Percentiles rank a stretch among this genome's conserved stretches.
Conservation (phyloP, 2,329 filamentous ascomycete species). For the Ploettnerulaceae sp. region DNA sequence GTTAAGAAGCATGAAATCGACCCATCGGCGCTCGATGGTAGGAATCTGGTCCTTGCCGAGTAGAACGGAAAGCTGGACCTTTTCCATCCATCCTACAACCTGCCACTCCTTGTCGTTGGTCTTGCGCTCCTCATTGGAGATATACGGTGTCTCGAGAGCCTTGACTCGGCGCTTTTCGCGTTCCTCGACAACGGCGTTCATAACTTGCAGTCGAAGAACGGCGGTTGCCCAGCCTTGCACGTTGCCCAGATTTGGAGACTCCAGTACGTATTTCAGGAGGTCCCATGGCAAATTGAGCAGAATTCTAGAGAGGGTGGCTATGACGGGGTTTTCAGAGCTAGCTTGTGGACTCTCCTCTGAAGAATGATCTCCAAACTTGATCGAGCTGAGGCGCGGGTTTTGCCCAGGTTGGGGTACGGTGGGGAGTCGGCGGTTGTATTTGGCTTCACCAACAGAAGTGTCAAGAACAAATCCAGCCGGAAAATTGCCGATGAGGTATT, state of each 20-base stretch:
- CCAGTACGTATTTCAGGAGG: slow-evolving; percentile 60
- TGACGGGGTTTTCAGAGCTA: slow-evolving; percentile 31
- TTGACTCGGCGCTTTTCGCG: slow-evolving; percentile 49
- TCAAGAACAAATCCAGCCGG: slow-evolving; percentile 57
- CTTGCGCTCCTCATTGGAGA: slow-evolving; percentile 29
- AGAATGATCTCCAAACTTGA: slow-evolving; percentile 64
- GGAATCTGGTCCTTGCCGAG: slow-evolving; percentile 24
- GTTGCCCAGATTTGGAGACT: slow-evolving; percentile 51
- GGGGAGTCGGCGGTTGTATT: slow-evolving; percentile 45
- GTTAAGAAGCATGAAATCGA: slow-evolving; percentile 22
- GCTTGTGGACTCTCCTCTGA: slow-evolving; percentile 37
- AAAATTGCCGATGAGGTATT: slow-evolving; percentile 57
- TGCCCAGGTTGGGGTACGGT: slow-evolving; percentile 31
- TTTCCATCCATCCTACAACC: slow-evolving; percentile 34
- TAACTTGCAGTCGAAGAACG: slow-evolving; percentile 44
- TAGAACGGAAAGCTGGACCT: slow-evolving; percentile 15
- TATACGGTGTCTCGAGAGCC: slow-evolving; percentile 20
- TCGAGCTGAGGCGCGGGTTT: slow-evolving; percentile 54
- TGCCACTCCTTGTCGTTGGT: slow-evolving; percentile 30
- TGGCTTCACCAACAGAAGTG: slow-evolving; percentile 41
- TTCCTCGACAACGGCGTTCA: slow-evolving; percentile 49
- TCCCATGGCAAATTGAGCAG: slow-evolving; percentile 66
- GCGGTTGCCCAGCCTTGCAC: slow-evolving; percentile 45
- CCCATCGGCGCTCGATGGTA: slow-evolving; percentile 26
- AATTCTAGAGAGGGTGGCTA: slow-evolving; percentile 55